Conservation (phyloP, 2,329 filamentous ascomycete species). For the Ophiostoma fasciatum region DNA sequence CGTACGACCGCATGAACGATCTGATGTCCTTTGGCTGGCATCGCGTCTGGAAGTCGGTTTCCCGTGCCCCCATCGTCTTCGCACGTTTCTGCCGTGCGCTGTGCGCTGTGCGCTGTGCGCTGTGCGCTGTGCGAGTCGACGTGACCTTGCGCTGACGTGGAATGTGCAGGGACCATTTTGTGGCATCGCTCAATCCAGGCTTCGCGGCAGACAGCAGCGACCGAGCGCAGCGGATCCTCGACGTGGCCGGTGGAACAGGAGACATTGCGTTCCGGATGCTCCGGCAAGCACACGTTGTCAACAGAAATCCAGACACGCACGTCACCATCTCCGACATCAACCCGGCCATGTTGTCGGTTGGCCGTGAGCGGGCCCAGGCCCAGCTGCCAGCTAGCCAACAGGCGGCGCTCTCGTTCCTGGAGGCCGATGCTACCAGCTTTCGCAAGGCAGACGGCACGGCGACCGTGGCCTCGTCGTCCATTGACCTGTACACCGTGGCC, state of each 20-base stretch:
- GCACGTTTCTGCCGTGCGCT: too few relatives aligned
- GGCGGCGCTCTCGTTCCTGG: conserved; percentile 55
- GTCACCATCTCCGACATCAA: conserved; percentile 97
- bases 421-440: conserved; percentile 79
- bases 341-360: conserved; percentile 82
- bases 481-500: conserved; percentile 93
- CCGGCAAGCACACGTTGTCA: conserved; percentile 67
- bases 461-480: conserved; percentile 48
- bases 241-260: conserved; percentile 91
- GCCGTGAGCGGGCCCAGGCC: conserved; percentile 57
- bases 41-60: conserved; percentile 68
- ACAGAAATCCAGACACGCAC: conserved; percentile 63
- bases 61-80: neutral
- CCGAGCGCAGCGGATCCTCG: conserved; percentile 64
- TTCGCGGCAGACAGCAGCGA: conserved; percentile 30
- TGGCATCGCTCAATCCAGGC: conserved; percentile 78
- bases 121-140: too few relatives aligned
- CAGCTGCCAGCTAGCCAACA: conserved; percentile 40
- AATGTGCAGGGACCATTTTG: conserved; percentile 70
- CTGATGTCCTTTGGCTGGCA: conserved; percentile 97
- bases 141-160: too few relatives aligned
- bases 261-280: conserved; percentile 97
- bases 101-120: too few relatives aligned
- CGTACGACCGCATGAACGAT: conserved; percentile 98
- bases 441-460: conserved; percentile 19